Base-by-base conservation (phyloP, 352 stramenopile genomes). In the Globisporangium rhizosaccharum region DNA sequence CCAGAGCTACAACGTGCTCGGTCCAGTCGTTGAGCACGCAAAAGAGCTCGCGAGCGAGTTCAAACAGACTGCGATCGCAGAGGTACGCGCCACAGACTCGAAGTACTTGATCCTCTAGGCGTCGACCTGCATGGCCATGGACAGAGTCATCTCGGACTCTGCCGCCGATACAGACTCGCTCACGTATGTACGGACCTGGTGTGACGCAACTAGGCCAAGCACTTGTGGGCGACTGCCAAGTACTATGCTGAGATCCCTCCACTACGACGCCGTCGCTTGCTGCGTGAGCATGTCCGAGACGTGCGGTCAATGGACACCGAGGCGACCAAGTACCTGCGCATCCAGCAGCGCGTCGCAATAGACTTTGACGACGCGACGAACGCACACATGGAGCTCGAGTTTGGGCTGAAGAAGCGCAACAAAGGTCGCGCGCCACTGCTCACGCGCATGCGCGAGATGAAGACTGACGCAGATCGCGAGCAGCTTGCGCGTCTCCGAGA, bases 291-390 rank as follows among this genome's bases (percentile, higher is more conserved):
- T 65, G 75, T 91, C 7, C 53, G 48, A 9, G 56, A 88, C 20
- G 71, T 92, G 20, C 72, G 72, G 11, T 59, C 75, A 36, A 89
- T 91, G 77, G 81, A 92, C 51, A 51, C 54, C 0, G 79, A 92
- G 30, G 64, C 73, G 12, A 66, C 61, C 18, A 88, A 88, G 46
- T 90, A 92, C 46, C 61, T 56, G 12, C 41, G 46, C 25, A 70
- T 89, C 44, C 72, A 70, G 10, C 65, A 82, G 39, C 71, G 70
- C 0, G 66, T 87, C 4, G 8, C 61, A 1, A 62, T 77, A 3
- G 67, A 85, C 26, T 76, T 76, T 37, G 65, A 85, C 6, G 71
- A 73, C 0, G 59, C 75, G 0, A 61, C 69, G 1, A 62, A 68
- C 33, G 65, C 71, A 33, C 68, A 85, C 4, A 45, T 61, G 20